These are phyloP conservation scores for Silybum marianum DNA, from an alignment of 129 eudicot species.

Conservation along the genomic window DNA sequence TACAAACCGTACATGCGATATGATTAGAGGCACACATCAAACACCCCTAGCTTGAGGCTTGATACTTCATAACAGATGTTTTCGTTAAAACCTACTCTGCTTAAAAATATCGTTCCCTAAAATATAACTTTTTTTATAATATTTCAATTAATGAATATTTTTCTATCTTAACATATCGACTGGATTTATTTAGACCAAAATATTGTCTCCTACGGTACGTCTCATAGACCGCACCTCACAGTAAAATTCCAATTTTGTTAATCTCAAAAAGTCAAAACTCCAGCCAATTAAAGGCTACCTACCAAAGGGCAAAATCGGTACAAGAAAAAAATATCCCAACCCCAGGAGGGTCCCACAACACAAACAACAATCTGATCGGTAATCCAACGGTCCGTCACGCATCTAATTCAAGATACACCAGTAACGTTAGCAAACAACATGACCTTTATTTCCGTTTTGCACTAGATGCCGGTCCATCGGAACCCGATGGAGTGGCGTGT, in stretches of 20 bases:
- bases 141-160: too few species aligned
- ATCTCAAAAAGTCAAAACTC: slow-evolving; percentile 3
- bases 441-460: slow-evolving; percentile 26
- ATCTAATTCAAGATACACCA: not conserved
- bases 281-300: not conserved
- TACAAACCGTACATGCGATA: too few species aligned
- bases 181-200: not conserved
- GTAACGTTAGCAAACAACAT: slow-evolving; percentile 11
- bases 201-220: not conserved
- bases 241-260: not conserved
- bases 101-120: too few species aligned
- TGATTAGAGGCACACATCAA: too few species aligned
- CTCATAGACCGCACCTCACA: not conserved
- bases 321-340: not conserved
- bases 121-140: too few species aligned
- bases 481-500: slow-evolving; percentile 31
- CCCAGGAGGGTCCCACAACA: not conserved
- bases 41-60: too few species aligned
- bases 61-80: too few species aligned
- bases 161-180: too few species aligned
- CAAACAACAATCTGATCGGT: not conserved
- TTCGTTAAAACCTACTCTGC: too few species aligned
- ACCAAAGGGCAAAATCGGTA: not conserved
- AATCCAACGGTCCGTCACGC: slow-evolving; percentile 12
- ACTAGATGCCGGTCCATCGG: slow-evolving; percentile 21